Evolutionary conservation across 805 yeast genomes (phyloP), one percentile per base, ranked within the genome.

Genomic region (Metschnikowia picachoensis): DNA sequence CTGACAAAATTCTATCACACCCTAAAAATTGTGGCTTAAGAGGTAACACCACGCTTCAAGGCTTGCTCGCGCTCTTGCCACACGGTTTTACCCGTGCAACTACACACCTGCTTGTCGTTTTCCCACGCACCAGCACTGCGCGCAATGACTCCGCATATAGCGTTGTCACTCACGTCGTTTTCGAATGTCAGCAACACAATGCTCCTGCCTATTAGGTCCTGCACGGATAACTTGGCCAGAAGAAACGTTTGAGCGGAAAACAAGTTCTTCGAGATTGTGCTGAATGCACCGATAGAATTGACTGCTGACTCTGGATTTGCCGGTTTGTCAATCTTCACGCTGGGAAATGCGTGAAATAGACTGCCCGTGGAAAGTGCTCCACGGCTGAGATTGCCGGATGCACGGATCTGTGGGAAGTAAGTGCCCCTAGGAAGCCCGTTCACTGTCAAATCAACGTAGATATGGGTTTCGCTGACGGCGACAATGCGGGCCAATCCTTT

Each of bases 81-180:
- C 25, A 92, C 80, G 0, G 96, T 87, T 73, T 90, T 89, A 14
- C 99, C 99, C 13, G 92, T 83, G 65, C 98, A 94, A 30, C 92
- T 83, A 66, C 99, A 92, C 2, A 92, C 95, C 49, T 82, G 82
- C 67, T 92, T 92, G 56, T 85, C 87, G 66, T 94, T 94, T 61
- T 92, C 96, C 97, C 98, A 94, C 25, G 82, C 87, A 13, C 99
- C 99, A 1, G 99, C 98, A 58, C 95, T 85, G 59, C 98, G 78
- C 1, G 98, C 98, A 60, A 94, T 80, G 20, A 92, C 96, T 29
- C 99, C 98, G 41, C 83, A 83, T 9, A 87, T 66, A 2, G 78
- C 72, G 36, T 73, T 73, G 6, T 66, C 46, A 13, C 73, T 61
- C 14, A 76, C 72, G 35, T 68, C 61, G 33, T 68, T 74, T 28